Percentiles rank a stretch among this genome's conserved stretches.
Conservation (phyloP, 2,329 filamentous ascomycete species). For the Neoarthrinium moseri region DNA sequence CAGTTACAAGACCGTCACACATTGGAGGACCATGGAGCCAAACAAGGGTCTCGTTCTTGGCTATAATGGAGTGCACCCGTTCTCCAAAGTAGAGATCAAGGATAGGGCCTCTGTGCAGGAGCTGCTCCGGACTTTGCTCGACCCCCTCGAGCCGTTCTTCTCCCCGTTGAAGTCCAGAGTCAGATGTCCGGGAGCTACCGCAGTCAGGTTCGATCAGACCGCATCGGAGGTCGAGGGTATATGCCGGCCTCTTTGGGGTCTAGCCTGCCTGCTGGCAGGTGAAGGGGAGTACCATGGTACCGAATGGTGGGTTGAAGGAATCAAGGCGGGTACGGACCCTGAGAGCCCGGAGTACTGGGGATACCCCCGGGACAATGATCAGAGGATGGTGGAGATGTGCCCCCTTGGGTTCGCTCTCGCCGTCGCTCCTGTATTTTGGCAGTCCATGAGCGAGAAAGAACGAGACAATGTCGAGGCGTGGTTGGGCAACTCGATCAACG, state of each 20-base stretch:
- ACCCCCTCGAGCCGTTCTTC: conserved; percentile 71
- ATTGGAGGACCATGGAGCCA: conserved; percentile 20
- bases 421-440: conserved; percentile 66
- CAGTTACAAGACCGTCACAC: neutral
- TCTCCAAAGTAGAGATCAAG: conserved; percentile 48
- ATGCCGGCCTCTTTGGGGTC: conserved; percentile 72
- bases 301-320: conserved; percentile 66
- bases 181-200: conserved; percentile 66
- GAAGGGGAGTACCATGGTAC: conserved; percentile 63
- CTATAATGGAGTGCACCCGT: conserved; percentile 54
- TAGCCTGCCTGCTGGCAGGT: conserved; percentile 69
- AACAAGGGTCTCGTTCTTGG: conserved; percentile 43
- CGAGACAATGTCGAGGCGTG: conserved; percentile 67
- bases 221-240: conserved; percentile 77
- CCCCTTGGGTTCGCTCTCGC: conserved; percentile 73
- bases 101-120: conserved; percentile 58
- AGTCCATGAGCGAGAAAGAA: conserved; percentile 60
- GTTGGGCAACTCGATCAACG: conserved; percentile 74
- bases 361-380: conserved; percentile 71
- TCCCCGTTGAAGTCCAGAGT: conserved; percentile 65
- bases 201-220: conserved; percentile 74
- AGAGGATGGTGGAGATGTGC: conserved; percentile 84
- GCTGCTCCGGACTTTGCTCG: conserved; percentile 62
- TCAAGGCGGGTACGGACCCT: conserved; percentile 70
- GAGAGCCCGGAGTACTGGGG: conserved; percentile 74